Base-by-base conservation (phyloP, 2,329 filamentous ascomycete genomes). In the Zymoseptoria ardabiliae region DNA sequence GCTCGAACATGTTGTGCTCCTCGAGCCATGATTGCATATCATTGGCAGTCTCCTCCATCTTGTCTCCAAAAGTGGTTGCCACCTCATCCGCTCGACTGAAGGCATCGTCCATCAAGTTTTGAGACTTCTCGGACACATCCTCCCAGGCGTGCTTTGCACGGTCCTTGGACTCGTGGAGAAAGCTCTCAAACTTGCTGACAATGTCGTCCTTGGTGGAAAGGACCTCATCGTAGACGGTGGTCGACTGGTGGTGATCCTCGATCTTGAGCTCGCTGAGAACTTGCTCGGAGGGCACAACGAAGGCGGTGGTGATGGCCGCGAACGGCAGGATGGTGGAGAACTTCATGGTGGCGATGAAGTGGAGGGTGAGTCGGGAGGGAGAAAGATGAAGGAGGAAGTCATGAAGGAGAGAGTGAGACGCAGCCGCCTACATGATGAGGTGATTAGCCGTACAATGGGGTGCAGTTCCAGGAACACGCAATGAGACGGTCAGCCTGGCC, bases 211-310 rank as follows among this genome's bases (percentile, higher is more conserved):
- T 73, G 52, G 70, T 71, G 22, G 73, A 66, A n/a, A 74, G 58
- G 11, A 61, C 67, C 21, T 70, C 65, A 19, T 71, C 63, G 57
- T 66, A 61, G 69, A 67, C 71, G 20, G 59, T 51, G 54, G 62
- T 63, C 58, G 62, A 61, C 52, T 76, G 65, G 50, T 71, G 65
- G 53, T 76, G 66, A 59, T 71, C 67, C 62, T 78, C 72, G 54
- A 77, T 67, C 50, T 72, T 64, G 52, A 80, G 61, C 48, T 78
- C 70, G 50, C 74, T 72, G 61, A 81, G 75, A 20, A 81, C 72
- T 57, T 79, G 68, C 63, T 81, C 75, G 53, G 81, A 75, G 17
- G 81, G 80, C 54, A 85, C 73, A 60, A 84, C 79, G 56, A 84
- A 77, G 23, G 81, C 81, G 56, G 79, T 73, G 62, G 76, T 72